Evolutionary conservation across 2,329 filamentous ascomycete genomes (phyloP), one percentile per base, ranked within the genome.

Genomic region (Pyrenophora teres): DNA sequence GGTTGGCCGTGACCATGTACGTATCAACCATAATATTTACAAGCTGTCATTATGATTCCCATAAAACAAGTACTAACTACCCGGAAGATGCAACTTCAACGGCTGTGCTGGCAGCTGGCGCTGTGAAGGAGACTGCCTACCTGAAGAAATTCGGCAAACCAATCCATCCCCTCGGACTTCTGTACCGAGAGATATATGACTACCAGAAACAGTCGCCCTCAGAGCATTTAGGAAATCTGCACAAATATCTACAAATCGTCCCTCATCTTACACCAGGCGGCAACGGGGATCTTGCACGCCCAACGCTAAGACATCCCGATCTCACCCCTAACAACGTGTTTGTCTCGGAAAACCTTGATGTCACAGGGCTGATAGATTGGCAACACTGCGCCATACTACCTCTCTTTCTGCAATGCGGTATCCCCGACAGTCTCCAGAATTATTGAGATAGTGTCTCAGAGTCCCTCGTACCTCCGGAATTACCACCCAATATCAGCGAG

Each of bases 351-450:
- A 50, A 68, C 25, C 60, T 65, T 40, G 65, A 70, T 6, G 71
- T 78, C 18, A 62, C 60, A 23, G 53, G 71, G 25, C 52, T 78
- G 1, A 75, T 78, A 31, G 75, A 79, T 52, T 78, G 74, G 75
- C 74, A 78, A 57, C 66, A 77, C 55, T 39, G 62, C 40, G 45
- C 65, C 23, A 57, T 71, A 46, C 68, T 74, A 25, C 76, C 74
- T 5, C 68, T 75, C 3, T 72, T 74, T 45, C 51, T 75, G 8
- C 63, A 70, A 38, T 65, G 68, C 31, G 71, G 72, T 1, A 75
- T 79, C 18, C 76, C 75, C 13, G 62, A 64, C 9, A 62, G 62
- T 50, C 63, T 78, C 45, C 67, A 77, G 50, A 78, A 78, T 46
- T 77, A 75, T 59, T 65, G 70, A 40, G 73, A 74, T 46, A 56